phyloP scores from a whole-genome alignment of 1,284 basidiomycete genomes.

The Schizopora paradoxa region DNA sequence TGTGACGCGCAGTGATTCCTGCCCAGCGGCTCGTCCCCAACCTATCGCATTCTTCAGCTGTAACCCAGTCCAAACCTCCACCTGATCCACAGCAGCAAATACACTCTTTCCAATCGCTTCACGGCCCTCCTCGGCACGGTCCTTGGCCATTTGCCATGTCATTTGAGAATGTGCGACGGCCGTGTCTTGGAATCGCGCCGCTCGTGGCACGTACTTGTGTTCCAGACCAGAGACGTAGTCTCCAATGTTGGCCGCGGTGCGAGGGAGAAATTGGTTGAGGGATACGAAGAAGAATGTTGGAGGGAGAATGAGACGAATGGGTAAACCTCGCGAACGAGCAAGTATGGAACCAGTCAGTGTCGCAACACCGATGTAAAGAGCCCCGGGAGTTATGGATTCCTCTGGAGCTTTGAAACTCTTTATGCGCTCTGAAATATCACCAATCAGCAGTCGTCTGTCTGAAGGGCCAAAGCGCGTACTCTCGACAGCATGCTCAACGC shows the following conservation, averaged over 20 bases:
- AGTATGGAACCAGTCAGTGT: constrained; percentile 84
- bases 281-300: constrained; percentile 63
- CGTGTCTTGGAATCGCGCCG: constrained; percentile 65
- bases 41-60: constrained; percentile 62
- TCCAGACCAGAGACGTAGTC: constrained; percentile 67
- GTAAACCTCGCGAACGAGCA: constrained; percentile 67
- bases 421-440: constrained; percentile 53
- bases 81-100: constrained; percentile 43
- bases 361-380: constrained; percentile 84
- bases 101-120: constrained; percentile 44
- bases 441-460: background rate
- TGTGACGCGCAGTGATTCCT: constrained; percentile 17
- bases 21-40: constrained; percentile 24
- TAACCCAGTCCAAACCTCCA: constrained; percentile 69
- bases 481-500: constrained; percentile 76
- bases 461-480: constrained; percentile 44
- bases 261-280: constrained; percentile 75
- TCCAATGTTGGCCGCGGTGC: constrained; percentile 67
- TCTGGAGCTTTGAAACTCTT: constrained; percentile 75
- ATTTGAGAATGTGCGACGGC: constrained; percentile 59
- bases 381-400: constrained; percentile 80
- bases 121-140: constrained; percentile 36
- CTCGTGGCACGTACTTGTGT: constrained; percentile 57
- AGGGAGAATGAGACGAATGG: constrained; percentile 64
- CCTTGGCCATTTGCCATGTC: constrained; percentile 47